Evolutionary conservation across 116 monocot genomes (phyloP).

Genomic region (Phalaenopsis hybrid): DNA sequence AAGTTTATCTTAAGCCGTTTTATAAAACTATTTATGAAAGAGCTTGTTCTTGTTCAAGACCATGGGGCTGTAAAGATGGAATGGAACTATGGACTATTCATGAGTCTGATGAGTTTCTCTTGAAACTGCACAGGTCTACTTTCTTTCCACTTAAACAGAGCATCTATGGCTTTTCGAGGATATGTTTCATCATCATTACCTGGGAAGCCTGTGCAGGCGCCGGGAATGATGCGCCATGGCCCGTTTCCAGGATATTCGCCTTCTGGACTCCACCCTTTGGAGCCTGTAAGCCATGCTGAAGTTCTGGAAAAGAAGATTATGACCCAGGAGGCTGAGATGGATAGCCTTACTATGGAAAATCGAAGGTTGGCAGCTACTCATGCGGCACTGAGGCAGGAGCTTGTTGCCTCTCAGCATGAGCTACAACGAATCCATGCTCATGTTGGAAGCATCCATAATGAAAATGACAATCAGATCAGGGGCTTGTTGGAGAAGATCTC

Average conservation of each 20-base stretch:
- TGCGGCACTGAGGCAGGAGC: constrained; percentile 56
- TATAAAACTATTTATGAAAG: neutral
- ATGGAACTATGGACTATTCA: too few species aligned
- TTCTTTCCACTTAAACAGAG: neutral
- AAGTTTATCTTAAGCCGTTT: neutral
- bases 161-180: constrained; percentile 49
- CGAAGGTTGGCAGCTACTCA: constrained; percentile 60
- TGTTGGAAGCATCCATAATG: constrained; percentile 31
- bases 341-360: constrained; percentile 62
- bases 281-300: constrained; percentile 35
- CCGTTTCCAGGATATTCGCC: constrained; percentile 32
- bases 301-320: constrained; percentile 57
- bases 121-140: neutral
- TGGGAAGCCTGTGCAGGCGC: constrained; percentile 38
- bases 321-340: constrained; percentile 57
- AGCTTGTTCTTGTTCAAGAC: neutral
- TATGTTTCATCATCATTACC: constrained; percentile 21
- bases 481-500: constrained; percentile 60
- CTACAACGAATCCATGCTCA: constrained; percentile 54
- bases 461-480: constrained; percentile 57
- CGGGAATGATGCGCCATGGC: constrained; percentile 71
- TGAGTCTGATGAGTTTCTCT: neutral
- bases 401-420: constrained; percentile 55
- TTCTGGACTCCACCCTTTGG: constrained; percentile 36
- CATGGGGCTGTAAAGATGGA: neutral